These are phyloP conservation scores for Hamigera avellanea DNA, from an alignment of 495 filamentous ascomycete species.

Conservation along the genomic window DNA sequence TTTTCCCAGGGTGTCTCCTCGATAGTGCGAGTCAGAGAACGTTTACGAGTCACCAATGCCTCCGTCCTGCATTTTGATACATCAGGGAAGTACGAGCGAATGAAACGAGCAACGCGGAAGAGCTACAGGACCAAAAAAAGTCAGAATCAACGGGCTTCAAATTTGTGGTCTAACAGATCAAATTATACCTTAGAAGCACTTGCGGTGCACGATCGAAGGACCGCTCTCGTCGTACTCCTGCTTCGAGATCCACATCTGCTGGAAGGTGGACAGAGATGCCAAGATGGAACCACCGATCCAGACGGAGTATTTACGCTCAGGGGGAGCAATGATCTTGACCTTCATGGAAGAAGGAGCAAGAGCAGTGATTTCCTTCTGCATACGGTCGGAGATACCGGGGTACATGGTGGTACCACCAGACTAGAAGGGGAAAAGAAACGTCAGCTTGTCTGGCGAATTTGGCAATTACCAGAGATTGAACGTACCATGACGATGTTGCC, in stretches of 20 bases:
- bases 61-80: conserved; percentile 39
- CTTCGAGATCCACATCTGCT: conserved; percentile 99
- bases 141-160: too few species aligned
- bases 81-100: conserved; percentile 38
- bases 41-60: conserved; percentile 31
- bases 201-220: conserved; percentile 99
- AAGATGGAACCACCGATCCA: conserved; percentile 99
- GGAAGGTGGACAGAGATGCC: conserved; percentile 98
- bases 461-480: conserved; percentile 7
- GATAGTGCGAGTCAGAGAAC: conserved; percentile 37
- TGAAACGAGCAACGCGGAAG: conserved; percentile 19
- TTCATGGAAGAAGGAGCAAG: conserved; percentile 93
- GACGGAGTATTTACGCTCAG: conserved; percentile 80
- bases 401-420: conserved; percentile 99
- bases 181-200: conserved; percentile 93
- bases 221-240: conserved; percentile 99
- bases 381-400: conserved; percentile 99
- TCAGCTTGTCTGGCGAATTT: conserved; percentile 5
- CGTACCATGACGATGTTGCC: conserved; percentile 99
- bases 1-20: conserved; percentile 38
- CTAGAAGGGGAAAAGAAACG: conserved; percentile 27
- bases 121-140: conserved; percentile 4
- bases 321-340: conserved; percentile 70
- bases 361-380: conserved; percentile 99
- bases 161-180: neutral